Evolutionary conservation across 495 filamentous ascomycete species (phyloP), one percentile per base, ranked within the genome.

Genomic region (Podospora appendiculata): DNA sequence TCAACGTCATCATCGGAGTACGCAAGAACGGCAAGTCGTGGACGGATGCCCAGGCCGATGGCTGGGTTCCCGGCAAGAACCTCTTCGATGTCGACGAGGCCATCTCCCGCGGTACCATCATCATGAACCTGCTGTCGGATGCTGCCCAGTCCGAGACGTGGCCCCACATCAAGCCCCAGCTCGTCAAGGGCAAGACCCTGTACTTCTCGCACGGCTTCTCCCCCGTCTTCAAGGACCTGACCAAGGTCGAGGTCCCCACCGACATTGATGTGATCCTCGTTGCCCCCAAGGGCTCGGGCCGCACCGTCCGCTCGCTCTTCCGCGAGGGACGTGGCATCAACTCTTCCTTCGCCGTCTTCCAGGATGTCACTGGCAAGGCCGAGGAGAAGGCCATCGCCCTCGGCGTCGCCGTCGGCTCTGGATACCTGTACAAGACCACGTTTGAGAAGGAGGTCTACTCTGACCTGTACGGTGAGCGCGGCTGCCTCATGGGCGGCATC

Each of bases 181-280:
- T 98, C 67, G 94, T 88, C 76, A 94, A 96, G 86, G 94, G 88
- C 77, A 98, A 97, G 90, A 98, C 93, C 44, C 86, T 98, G 64
- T 98, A 98, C 85, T 98, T 98, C 85, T 96, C 93, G 50, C 93
- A 98, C 82, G 93, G 93, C 70, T 98, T 98, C 88, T 98, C 93
- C 55, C 93, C 93, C 65, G 91, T 98, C 73, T 98, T 98, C 89
- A 96, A 96, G 79, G 86, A 95, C 72, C 83, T 93, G 62, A 98
- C 93, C 83, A 95, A 96, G 76, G 93, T 98, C 70, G 92, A 98
- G 47, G 87, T 96, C 57, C 93, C 93, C 70, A 79, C 69, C 50
- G 88, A 96, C 74, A 87, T 98, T 61, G 93, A 97, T 74, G 94
- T 98, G 68, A 98, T 98, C 78, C 93, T 98, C 69, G 89, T 94